phyloP scores from a whole-genome alignment of 2,329 filamentous ascomycete genomes.

The Neonectria neomacrospora region DNA sequence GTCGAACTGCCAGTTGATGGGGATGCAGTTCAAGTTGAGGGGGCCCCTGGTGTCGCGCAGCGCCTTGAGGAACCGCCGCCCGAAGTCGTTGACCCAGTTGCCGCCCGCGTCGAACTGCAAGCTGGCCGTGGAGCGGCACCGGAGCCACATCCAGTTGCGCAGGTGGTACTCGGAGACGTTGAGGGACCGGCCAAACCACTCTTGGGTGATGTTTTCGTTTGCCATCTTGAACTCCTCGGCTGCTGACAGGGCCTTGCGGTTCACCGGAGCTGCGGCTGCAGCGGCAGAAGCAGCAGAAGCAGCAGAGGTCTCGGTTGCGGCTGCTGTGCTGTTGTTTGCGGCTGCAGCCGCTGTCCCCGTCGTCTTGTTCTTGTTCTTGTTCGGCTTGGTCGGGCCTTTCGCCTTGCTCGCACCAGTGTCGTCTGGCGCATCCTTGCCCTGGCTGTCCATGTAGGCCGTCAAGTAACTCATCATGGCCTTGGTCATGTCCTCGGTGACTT shows the following conservation, averaged over 20 bases:
- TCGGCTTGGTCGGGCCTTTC: no score
- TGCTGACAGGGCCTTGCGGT: not conserved
- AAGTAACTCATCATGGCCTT: not conserved
- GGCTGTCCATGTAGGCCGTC: not conserved
- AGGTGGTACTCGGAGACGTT: constrained; percentile 32
- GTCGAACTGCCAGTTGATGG: constrained; percentile 24
- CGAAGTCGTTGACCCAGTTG: constrained; percentile 24
- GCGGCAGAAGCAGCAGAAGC: no score
- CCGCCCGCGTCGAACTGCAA: constrained; percentile 29
- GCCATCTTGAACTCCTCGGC: not conserved
- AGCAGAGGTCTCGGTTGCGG: no score
- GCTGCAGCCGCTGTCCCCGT: no score
- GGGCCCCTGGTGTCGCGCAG: not conserved
- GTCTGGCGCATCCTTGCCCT: not conserved
- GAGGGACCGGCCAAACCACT: constrained; percentile 9
- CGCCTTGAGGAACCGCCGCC: not conserved
- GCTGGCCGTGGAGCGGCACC: constrained; percentile 17
- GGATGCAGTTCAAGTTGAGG: not conserved
- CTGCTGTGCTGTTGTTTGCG: no score
- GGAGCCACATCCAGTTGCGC: constrained; percentile 37
- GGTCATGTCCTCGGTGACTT: no score
- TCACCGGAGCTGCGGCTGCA: no score
- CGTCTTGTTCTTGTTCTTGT: no score
- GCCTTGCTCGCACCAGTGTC: no score
- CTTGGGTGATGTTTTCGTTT: not conserved